A percentile compares a stretch with the other conserved stretches of the same genome.
phyloP scores from a whole-genome alignment of 495 filamentous ascomycete genomes.

The Jackrogersella multiformis region DNA sequence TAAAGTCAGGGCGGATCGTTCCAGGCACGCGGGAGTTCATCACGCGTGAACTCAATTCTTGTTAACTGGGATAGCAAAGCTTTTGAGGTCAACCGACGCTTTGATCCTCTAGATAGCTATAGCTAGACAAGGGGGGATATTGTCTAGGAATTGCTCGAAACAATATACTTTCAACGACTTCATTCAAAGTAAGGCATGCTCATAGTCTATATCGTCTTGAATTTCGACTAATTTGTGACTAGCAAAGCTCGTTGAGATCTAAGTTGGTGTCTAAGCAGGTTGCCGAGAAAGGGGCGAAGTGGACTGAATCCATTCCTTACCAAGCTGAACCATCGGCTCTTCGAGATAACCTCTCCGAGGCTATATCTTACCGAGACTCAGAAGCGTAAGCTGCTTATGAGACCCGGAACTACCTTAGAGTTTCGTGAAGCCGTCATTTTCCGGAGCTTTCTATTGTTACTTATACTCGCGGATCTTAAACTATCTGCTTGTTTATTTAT shows the following conservation, averaged over 20 bases:
- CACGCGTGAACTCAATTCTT: conserved; percentile 10
- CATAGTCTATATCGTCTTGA: neutral
- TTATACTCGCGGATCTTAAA: neutral
- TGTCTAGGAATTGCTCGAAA: neutral
- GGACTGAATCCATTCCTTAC: neutral
- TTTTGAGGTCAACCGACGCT: neutral
- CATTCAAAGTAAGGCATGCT: conserved; percentile 9
- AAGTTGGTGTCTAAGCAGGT: neutral
- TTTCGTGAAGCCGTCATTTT: neutral
- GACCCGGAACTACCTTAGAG: neutral
- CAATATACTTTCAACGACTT: neutral
- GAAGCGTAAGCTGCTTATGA: neutral
- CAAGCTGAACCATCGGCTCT: neutral
- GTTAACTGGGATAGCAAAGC: neutral
- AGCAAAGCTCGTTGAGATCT: neutral
- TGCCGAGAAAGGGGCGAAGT: neutral
- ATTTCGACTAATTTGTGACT: neutral
- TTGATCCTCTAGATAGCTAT: neutral
- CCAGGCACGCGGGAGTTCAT: neutral
- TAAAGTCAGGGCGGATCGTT: neutral
- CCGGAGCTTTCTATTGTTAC: neutral
- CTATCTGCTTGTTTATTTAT: neutral
- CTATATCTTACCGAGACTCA: neutral
- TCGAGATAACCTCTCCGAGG: neutral
- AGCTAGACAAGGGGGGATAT: neutral